phyloP scores from a whole-genome alignment of 352 stramenopile species.

The Lagenidium giganteum region DNA sequence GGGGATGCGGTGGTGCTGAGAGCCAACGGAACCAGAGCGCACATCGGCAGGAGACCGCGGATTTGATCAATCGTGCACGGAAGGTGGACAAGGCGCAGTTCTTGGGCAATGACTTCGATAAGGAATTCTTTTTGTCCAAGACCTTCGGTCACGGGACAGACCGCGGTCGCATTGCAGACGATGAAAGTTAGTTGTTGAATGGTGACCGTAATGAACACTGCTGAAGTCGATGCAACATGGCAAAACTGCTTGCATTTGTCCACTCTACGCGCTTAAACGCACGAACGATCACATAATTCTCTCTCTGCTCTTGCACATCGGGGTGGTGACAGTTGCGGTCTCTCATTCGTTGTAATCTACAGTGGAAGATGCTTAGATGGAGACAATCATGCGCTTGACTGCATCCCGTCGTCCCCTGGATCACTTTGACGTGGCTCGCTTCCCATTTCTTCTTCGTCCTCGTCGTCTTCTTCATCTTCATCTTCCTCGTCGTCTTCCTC shows the following conservation, averaged over 20 bases:
- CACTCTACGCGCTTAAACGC: too few relatives aligned
- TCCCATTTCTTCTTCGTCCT: slow-evolving; percentile 13
- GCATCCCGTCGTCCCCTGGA: too few relatives aligned
- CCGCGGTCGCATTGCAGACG: slow-evolving; percentile 55
- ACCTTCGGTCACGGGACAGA: slow-evolving; percentile 74
- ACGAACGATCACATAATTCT: too few relatives aligned
- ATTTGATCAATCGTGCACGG: slow-evolving; percentile 74
- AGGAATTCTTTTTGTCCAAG: slow-evolving; percentile 74
- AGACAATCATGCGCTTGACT: too few relatives aligned
- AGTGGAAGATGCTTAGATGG: too few relatives aligned
- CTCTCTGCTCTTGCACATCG: too few relatives aligned
- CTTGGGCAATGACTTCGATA: slow-evolving; percentile 78
- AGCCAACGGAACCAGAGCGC: slow-evolving; percentile 42
- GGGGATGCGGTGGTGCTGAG: slow-evolving; percentile 68
- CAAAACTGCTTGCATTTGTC: too few relatives aligned
- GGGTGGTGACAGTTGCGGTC: too few relatives aligned
- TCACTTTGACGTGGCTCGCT: too few relatives aligned
- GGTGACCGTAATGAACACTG: too few relatives aligned
- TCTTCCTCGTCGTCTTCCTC: slow-evolving; percentile 47
- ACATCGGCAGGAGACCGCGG: slow-evolving; percentile 71
- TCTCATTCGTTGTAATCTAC: too few relatives aligned
- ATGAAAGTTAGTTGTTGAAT: slow-evolving; percentile 65
- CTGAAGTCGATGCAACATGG: too few relatives aligned
- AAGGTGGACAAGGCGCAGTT: slow-evolving; percentile 88
- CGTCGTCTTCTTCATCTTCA: slow-evolving; percentile 27